phyloP scores from a whole-genome alignment of 805 yeast species.

The Suhomyces pyralidae region DNA sequence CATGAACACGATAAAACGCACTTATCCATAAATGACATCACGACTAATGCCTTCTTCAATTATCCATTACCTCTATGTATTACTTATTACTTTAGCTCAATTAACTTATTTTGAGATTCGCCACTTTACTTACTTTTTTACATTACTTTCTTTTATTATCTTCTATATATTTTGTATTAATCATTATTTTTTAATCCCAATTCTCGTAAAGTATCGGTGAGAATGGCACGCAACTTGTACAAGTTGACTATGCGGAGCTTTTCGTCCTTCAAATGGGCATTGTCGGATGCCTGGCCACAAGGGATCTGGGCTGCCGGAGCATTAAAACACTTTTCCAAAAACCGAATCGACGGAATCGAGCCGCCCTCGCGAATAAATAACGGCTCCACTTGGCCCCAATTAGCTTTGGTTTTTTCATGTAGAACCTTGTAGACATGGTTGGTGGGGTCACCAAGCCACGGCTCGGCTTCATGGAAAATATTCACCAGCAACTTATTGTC shows the following conservation, averaged over 20 bases:
- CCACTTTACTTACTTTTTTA: too few relatives aligned
- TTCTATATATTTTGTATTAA: neutral
- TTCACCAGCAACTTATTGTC: conserved; percentile 60
- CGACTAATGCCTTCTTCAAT: neutral
- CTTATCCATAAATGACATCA: neutral
- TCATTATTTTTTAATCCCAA: neutral
- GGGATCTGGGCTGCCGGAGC: conserved; percentile 96
- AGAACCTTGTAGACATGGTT: conserved; percentile 72
- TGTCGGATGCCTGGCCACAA: conserved; percentile 92
- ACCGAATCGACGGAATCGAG: conserved; percentile 86
- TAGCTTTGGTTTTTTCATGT: conserved; percentile 54
- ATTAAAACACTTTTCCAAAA: conserved; percentile 71
- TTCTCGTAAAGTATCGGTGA: conserved; percentile 45
- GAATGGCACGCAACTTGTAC: conserved; percentile 65
- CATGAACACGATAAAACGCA: neutral
- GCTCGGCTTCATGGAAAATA: conserved; percentile 84
- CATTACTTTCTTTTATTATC: neutral
- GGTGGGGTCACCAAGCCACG: conserved; percentile 89
- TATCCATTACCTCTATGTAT: neutral
- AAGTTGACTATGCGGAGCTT: conserved; percentile 75
- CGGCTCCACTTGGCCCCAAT: conserved; percentile 77
- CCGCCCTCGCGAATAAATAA: conserved; percentile 94
- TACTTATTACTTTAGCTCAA: neutral
- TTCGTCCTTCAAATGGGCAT: conserved; percentile 90
- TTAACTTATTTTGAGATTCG: too few relatives aligned